A percentile compares a stretch with the other conserved stretches of the same genome.
Evolutionary conservation across 2,329 filamentous ascomycete species (phyloP).

Genomic region (Corinectria fuckeliana): DNA sequence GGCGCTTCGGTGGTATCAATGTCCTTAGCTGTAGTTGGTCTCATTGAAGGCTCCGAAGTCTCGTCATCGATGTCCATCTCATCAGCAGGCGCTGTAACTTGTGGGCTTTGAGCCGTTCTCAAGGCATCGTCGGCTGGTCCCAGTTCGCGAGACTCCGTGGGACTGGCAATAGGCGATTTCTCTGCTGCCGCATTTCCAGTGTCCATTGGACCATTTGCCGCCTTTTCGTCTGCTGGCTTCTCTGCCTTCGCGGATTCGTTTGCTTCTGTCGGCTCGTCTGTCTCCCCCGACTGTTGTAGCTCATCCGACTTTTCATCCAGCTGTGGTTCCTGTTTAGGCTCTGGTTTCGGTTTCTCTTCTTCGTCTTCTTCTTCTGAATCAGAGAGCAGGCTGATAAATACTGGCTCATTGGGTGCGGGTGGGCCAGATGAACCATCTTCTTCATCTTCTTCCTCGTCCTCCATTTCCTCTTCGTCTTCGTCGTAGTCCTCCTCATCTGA

Average conservation of each 20-base stretch:
- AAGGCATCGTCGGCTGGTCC: background rate
- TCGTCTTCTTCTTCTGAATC: conserved; percentile 54
- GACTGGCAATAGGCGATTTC: background rate
- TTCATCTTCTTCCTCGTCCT: conserved; percentile 22
- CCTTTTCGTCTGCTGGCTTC: background rate
- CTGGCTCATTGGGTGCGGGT: conserved; percentile 41
- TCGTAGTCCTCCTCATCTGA: conserved; percentile 37
- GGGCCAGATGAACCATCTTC: conserved; percentile 20
- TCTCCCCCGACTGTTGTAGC: background rate
- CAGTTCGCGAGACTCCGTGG: background rate
- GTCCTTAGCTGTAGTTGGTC: background rate
- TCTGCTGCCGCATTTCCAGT: background rate
- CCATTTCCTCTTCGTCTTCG: conserved; percentile 21
- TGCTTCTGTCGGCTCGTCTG: background rate
- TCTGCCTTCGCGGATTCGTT: background rate
- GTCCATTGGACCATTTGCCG: background rate
- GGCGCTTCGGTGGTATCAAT: background rate
- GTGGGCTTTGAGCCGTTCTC: background rate
- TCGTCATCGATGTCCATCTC: conserved; percentile 17
- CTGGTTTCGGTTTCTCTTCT: conserved; percentile 5
- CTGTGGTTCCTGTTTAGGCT: conserved; percentile 1
- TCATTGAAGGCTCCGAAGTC: background rate
- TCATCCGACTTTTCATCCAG: background rate
- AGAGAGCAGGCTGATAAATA: conserved; percentile 56
- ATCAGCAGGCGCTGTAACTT: background rate